phyloP scores from a whole-genome alignment of 208 protist genomes.

The Crithidia brevicula region DNA sequence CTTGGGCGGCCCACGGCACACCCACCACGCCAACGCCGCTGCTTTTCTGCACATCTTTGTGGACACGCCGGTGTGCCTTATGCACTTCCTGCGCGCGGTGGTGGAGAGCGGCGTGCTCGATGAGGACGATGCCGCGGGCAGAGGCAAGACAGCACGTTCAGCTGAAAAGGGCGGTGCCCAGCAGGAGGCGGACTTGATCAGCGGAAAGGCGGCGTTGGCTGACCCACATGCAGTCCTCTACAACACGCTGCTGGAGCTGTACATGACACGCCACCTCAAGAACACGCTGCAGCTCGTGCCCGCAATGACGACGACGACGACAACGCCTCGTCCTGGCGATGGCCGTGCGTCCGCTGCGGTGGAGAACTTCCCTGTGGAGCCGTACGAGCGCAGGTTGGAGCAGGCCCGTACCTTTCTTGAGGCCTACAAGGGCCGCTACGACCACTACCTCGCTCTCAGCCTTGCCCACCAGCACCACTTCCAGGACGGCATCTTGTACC shows the following conservation, averaged over 20 bases:
- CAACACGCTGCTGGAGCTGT: constrained; percentile 97
- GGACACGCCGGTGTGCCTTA: constrained; percentile 83
- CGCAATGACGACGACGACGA: no score
- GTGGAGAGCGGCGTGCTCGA: constrained; percentile 62
- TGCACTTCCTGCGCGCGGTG: constrained; percentile 93
- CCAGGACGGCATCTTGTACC: constrained; percentile 86
- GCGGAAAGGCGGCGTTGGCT: constrained; percentile 15
- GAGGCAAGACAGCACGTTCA: constrained; percentile 4
- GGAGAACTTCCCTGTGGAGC: constrained; percentile 49
- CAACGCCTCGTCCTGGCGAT: constrained; percentile 11
- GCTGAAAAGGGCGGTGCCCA: no score
- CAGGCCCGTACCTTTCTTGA: constrained; percentile 71
- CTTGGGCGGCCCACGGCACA: constrained; percentile 17
- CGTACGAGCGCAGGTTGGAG: constrained; percentile 46
- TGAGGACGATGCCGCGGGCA: constrained; percentile 25
- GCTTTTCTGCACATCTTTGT: constrained; percentile 93
- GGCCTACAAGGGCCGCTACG: constrained; percentile 72
- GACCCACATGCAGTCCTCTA: constrained; percentile 47
- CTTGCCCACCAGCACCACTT: constrained; percentile 90
- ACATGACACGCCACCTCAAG: constrained; percentile 73
- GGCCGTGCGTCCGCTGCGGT: not conserved
- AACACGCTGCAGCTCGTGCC: constrained; percentile 13
- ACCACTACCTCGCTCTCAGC: constrained; percentile 92
- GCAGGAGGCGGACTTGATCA: no score
- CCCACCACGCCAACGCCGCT: constrained; percentile 67